These are phyloP conservation scores for Mitragyna speciosa DNA, from an alignment of 257 asterid species.

Conservation along the genomic window DNA sequence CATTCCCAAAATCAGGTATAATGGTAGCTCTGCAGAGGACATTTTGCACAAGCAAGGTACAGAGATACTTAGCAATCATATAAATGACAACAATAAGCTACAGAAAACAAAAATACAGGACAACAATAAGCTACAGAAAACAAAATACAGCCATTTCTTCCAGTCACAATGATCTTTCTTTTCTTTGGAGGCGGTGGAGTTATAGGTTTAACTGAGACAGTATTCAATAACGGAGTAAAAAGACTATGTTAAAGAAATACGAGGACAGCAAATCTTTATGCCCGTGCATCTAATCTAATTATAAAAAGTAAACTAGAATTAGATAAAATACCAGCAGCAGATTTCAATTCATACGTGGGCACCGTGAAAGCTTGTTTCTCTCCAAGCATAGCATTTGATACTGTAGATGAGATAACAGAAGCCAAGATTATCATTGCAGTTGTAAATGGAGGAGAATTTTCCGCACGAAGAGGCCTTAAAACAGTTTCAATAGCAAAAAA, in stretches of 20 bases:
- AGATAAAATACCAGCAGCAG: conserved; percentile 99
- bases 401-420: conserved; percentile 95
- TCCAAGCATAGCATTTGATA: conserved; percentile 96
- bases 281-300: conserved; percentile 16
- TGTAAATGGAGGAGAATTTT: conserved; percentile 98
- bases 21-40: conserved; percentile 78
- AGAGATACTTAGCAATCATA: conserved; percentile 21
- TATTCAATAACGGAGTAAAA: conserved; percentile 7
- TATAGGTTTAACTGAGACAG: not conserved
- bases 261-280: conserved; percentile 15
- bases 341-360: conserved; percentile 99
- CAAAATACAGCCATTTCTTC: not conserved
- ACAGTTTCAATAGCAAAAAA: conserved; percentile 99
- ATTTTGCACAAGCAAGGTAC: conserved; percentile 21
- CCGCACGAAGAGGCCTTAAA: conserved; percentile 95
- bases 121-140: not conserved
- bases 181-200: not conserved
- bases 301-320: conserved; percentile 49
- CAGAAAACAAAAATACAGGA: not conserved
- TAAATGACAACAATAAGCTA: not conserved
- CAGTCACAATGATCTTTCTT: not conserved
- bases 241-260: conserved; percentile 15
- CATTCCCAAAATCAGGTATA: conserved; percentile 95
- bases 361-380: conserved; percentile 98
- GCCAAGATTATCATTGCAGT: conserved; percentile 99